A percentile compares a stretch with the other conserved stretches of the same genome.
phyloP scores from a whole-genome alignment of 1,139 yeast species.

The Magnusiomyces tetraspermus region DNA sequence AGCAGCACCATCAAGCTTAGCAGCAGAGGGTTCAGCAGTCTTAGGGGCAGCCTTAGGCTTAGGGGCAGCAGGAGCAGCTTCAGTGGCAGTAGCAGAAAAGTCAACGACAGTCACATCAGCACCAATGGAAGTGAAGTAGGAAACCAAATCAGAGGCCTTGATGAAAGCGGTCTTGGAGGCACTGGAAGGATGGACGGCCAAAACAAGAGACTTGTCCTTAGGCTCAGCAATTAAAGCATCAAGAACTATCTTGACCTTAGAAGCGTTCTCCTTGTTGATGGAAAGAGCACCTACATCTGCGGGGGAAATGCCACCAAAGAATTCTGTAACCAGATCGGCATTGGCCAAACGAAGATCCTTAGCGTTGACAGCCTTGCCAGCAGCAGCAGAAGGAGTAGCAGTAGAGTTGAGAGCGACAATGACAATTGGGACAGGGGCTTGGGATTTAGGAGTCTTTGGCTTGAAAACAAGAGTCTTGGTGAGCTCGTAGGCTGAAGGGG shows the following conservation, averaged over 20 bases:
- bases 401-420: conserved; percentile 66
- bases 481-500: conserved; percentile 16
- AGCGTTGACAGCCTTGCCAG: conserved; percentile 60
- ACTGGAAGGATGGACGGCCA: conserved; percentile 51
- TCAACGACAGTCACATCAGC: conserved; percentile 50
- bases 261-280: conserved; percentile 21
- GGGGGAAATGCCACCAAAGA: conserved; percentile 52
- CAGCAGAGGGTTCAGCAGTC: conserved; percentile 19
- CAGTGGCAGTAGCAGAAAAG: conserved; percentile 40
- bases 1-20: conserved; percentile 75
- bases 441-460: conserved; percentile 82
- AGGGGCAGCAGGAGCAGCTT: conserved; percentile 23
- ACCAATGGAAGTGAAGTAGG: conserved; percentile 54
- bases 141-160: conserved; percentile 43
- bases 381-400: conserved; percentile 53
- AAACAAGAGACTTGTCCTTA: conserved; percentile 29
- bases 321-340: conserved; percentile 62
- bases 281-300: conserved; percentile 34
- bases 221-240: conserved; percentile 47
- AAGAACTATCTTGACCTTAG: conserved; percentile 53
- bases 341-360: conserved; percentile 86
- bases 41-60: conserved; percentile 4
- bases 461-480: conserved; percentile 78
- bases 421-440: conserved; percentile 71
- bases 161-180: conserved; percentile 47